Conservation (phyloP, 2,329 filamentous ascomycete species). For the Boeremia exigua region DNA sequence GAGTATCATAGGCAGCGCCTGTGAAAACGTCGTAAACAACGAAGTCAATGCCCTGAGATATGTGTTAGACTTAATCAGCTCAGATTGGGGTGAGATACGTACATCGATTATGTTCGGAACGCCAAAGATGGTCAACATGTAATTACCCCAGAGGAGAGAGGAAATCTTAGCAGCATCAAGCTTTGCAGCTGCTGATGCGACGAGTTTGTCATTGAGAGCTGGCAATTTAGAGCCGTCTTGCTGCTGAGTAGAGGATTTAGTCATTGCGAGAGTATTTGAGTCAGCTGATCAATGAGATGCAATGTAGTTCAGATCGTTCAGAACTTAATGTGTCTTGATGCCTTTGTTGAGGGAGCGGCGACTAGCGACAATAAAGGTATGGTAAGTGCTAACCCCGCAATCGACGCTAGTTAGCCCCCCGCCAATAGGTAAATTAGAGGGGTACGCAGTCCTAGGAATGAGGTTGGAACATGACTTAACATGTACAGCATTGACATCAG, state of each 20-base stretch:
- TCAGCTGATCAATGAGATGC: neutral
- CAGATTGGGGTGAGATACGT: neutral
- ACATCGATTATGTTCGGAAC: conserved; percentile 6
- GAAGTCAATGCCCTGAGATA: conserved; percentile 3
- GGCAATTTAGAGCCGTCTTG: conserved; percentile 4
- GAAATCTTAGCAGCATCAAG: conserved; percentile 8
- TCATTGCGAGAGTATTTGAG: neutral
- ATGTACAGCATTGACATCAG: too few relatives aligned
- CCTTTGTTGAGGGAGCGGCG: too few relatives aligned
- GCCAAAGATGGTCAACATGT: conserved; percentile 7
- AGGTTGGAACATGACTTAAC: too few relatives aligned
- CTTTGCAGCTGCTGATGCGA: conserved; percentile 7
- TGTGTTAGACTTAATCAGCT: conserved; percentile 5
- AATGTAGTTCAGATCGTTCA: neutral
- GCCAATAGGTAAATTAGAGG: too few relatives aligned
- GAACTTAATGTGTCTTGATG: too few relatives aligned
- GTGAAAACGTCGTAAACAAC: conserved; percentile 10
- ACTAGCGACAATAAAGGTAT: too few relatives aligned
- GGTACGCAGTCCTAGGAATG: too few relatives aligned
- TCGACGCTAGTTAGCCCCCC: too few relatives aligned
- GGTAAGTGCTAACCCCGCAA: too few relatives aligned
- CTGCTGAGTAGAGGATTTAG: conserved; percentile 1
- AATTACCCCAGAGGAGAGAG: conserved; percentile 8
- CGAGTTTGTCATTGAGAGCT: conserved; percentile 5
- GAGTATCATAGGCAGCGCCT: conserved; percentile 8